Percentiles rank a stretch among this genome's conserved stretches.
phyloP scores from a whole-genome alignment of 78 protist species.

The Pigoraptor vietnamica region DNA sequence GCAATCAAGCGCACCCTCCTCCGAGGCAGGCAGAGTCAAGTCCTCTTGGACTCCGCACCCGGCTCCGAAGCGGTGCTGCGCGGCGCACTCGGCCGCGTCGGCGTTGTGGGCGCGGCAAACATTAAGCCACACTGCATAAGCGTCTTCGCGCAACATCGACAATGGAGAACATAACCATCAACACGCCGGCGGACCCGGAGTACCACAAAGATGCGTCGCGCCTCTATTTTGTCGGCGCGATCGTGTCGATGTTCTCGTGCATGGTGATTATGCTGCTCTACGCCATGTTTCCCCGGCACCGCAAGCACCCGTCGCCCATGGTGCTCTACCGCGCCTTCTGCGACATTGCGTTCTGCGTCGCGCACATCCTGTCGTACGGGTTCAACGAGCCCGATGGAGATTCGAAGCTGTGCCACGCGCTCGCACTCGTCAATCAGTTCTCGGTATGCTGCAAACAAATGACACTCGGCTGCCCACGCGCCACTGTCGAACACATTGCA shows the following conservation, averaged over 20 bases:
- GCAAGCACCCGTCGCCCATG: not conserved
- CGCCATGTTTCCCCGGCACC: not conserved
- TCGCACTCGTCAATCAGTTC: not conserved
- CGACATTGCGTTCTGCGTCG: not conserved
- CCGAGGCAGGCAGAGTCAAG: too few species aligned
- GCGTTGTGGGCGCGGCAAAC: too few species aligned
- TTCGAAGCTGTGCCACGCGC: not conserved
- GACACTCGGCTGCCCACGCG: too few species aligned
- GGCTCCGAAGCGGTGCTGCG: too few species aligned
- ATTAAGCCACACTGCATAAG: too few species aligned
- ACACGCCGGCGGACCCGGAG: not conserved
- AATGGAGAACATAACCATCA: not conserved
- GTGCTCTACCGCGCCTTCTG: not conserved
- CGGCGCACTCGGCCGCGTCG: too few species aligned
- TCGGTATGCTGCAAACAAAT: too few species aligned
- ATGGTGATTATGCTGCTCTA: not conserved
- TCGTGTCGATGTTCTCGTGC: not conserved
- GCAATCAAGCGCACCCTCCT: too few species aligned
- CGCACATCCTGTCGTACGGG: not conserved
- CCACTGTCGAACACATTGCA: too few species aligned
- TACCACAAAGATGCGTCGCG: not conserved
- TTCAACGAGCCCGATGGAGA: not conserved
- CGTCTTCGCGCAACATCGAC: not conserved
- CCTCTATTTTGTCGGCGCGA: not conserved
- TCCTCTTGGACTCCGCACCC: too few species aligned